phyloP scores from a whole-genome alignment of 352 stramenopile species.

The Phytophthora multivora region DNA sequence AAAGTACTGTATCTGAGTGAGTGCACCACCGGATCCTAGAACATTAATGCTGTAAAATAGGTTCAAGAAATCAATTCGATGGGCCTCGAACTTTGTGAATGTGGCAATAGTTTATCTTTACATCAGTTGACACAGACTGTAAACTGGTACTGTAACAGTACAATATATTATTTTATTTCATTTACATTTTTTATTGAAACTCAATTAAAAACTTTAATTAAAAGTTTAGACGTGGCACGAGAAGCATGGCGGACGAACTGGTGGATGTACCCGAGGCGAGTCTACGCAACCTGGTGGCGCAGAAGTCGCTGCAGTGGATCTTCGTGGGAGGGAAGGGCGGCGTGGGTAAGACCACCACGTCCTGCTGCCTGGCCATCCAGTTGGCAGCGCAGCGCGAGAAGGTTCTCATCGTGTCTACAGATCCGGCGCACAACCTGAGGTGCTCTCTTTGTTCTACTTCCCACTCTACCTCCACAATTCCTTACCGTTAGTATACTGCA shows the following conservation, averaged over 20 bases:
- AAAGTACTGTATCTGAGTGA: slow-evolving; percentile 1
- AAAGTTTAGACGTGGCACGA: too few relatives aligned
- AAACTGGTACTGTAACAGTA: too few relatives aligned
- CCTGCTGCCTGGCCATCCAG: slow-evolving; percentile 95
- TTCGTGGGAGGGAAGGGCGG: slow-evolving; percentile 96
- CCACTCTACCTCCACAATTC: not conserved
- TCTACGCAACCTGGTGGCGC: slow-evolving; percentile 90
- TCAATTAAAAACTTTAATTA: too few relatives aligned
- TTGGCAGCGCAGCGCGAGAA: slow-evolving; percentile 92
- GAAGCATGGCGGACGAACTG: slow-evolving; percentile 36
- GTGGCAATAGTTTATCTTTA: too few relatives aligned
- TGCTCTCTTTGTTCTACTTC: slow-evolving; percentile 15
- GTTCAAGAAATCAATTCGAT: slow-evolving; percentile 3
- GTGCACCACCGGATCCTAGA: slow-evolving; percentile 16
- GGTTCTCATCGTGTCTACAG: slow-evolving; percentile 99
- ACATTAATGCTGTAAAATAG: slow-evolving; percentile 3
- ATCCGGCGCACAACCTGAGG: slow-evolving; percentile 99
- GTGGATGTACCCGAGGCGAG: slow-evolving; percentile 83
- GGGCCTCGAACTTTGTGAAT: not conserved
- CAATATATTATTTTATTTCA: too few relatives aligned
- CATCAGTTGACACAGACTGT: too few relatives aligned
- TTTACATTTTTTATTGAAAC: too few relatives aligned
- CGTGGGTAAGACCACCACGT: slow-evolving; percentile 98
- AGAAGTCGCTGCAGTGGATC: slow-evolving; percentile 93
- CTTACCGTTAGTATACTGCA: slow-evolving; percentile 27